These are phyloP conservation scores for Pyrus hybrid DNA, from an alignment of 331 rosid species.

Conservation along the genomic window DNA sequence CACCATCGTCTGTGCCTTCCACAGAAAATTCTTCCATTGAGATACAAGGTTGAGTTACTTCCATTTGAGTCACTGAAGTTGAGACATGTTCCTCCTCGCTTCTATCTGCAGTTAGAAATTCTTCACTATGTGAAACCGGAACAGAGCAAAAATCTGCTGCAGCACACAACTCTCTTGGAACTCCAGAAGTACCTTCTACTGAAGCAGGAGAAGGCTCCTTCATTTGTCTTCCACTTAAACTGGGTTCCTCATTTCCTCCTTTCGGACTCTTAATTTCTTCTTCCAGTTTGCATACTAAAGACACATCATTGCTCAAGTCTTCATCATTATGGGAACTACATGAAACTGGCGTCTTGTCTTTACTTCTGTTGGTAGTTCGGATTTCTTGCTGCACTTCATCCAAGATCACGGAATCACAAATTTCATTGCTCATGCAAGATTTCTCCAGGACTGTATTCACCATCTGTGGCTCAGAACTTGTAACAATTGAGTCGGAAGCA, in stretches of 20 bases:
- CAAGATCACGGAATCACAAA: conserved; percentile 12
- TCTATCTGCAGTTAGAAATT: conserved; percentile 18
- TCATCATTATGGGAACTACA: conserved; percentile 21
- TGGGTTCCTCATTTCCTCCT: conserved; percentile 28
- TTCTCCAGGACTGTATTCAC: neutral
- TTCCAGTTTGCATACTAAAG: conserved; percentile 12
- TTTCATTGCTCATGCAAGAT: conserved; percentile 7
- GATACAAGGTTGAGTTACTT: conserved; percentile 21
- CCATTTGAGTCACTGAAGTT: conserved; percentile 8
- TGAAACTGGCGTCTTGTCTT: conserved; percentile 18
- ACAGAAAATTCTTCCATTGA: conserved; percentile 25
- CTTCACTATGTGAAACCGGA: conserved; percentile 7
- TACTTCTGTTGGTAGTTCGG: conserved; percentile 29
- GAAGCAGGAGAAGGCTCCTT: conserved; percentile 14
- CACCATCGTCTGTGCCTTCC: conserved; percentile 16
- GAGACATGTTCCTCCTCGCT: conserved; percentile 4
- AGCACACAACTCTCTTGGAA: conserved; percentile 28
- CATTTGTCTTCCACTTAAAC: conserved; percentile 6
- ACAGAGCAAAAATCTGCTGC: conserved; percentile 9
- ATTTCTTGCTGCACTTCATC: conserved; percentile 30
- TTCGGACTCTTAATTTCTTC: conserved; percentile 22
- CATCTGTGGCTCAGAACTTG: conserved; percentile 4
- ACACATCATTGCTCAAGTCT: conserved; percentile 12
- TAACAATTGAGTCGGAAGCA: neutral
- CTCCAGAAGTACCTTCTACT: conserved; percentile 26